Percentiles rank a stretch among this genome's conserved stretches.
phyloP scores from a whole-genome alignment of 202 grass and related monocot genomes.

The Setaria viridis region DNA sequence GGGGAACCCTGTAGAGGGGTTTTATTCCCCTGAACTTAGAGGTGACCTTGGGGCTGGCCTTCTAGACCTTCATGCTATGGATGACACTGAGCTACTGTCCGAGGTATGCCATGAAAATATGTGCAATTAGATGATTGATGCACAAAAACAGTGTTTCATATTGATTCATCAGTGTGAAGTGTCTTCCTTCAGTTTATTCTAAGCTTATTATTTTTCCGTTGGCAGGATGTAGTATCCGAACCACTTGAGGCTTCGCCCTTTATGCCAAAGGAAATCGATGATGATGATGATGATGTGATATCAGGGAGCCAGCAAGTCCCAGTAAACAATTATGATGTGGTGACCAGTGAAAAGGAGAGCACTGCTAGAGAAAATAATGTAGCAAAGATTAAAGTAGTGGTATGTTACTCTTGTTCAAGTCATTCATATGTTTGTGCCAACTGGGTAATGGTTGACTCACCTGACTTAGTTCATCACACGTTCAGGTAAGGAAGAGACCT shows the following conservation, averaged over 20 bases:
- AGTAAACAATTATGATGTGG: conserved; percentile 62
- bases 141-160: neutral
- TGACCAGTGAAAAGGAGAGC: conserved; percentile 71
- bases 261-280: conserved; percentile 81
- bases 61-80: conserved; percentile 94
- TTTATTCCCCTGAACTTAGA: conserved; percentile 95
- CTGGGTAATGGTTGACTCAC: conserved; percentile 29
- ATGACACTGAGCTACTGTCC: conserved; percentile 90
- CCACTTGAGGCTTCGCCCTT: conserved; percentile 94
- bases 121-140: neutral
- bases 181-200: conserved; percentile 25
- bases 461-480: conserved; percentile 51
- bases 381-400: conserved; percentile 99
- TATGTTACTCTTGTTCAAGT: conserved; percentile 57
- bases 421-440: conserved; percentile 10
- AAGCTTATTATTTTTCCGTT: conserved; percentile 45
- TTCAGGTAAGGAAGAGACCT: conserved; percentile 95
- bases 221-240: conserved; percentile 78
- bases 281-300: conserved; percentile 71
- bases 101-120: conserved; percentile 65
- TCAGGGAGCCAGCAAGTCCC: conserved; percentile 63
- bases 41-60: conserved; percentile 98
- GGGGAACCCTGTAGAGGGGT: conserved; percentile 60
- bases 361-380: conserved; percentile 81
- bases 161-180: conserved; percentile 29